Evolutionary conservation across 768 basidiomycete genomes (phyloP).

Genomic region (Leucosporidium yakuticum): DNA sequence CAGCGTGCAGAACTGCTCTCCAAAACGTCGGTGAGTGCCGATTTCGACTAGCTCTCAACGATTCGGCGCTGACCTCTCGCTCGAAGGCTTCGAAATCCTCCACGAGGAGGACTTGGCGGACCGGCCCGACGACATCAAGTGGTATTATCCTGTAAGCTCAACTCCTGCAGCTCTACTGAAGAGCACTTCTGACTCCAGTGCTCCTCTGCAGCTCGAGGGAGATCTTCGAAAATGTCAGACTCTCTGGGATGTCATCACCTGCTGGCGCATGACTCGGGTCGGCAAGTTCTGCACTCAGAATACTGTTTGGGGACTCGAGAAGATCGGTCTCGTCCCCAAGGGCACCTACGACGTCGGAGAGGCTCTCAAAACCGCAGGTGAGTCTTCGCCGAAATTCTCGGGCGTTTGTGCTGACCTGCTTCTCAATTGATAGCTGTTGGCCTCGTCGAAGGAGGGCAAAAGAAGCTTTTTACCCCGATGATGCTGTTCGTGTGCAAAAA

Average conservation of each 20-base stretch:
- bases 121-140: slow-evolving; percentile 57
- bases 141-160: slow-evolving; percentile 79
- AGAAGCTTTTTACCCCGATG: slow-evolving; percentile 50
- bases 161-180: too few relatives aligned
- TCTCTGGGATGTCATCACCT: too few relatives aligned
- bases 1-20: slow-evolving; percentile 66
- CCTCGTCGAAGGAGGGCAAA: slow-evolving; percentile 75
- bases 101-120: slow-evolving; percentile 93
- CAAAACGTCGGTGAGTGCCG: slow-evolving; percentile 55
- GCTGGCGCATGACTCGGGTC: not conserved
- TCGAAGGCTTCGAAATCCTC: slow-evolving; percentile 58
- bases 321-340: slow-evolving; percentile 73
- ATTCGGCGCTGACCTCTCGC: too few relatives aligned
- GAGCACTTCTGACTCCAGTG: too few relatives aligned
- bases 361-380: slow-evolving; percentile 65
- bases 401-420: not conserved
- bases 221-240: too few relatives aligned
- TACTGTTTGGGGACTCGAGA: slow-evolving; percentile 64
- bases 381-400: not conserved
- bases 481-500: slow-evolving; percentile 22
- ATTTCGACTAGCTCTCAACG: too few relatives aligned
- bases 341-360: slow-evolving; percentile 87
- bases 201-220: too few relatives aligned
- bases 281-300: not conserved
- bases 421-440: slow-evolving; percentile 50